phyloP scores from a whole-genome alignment of 257 asterid genomes.

The Plantago ovata region DNA sequence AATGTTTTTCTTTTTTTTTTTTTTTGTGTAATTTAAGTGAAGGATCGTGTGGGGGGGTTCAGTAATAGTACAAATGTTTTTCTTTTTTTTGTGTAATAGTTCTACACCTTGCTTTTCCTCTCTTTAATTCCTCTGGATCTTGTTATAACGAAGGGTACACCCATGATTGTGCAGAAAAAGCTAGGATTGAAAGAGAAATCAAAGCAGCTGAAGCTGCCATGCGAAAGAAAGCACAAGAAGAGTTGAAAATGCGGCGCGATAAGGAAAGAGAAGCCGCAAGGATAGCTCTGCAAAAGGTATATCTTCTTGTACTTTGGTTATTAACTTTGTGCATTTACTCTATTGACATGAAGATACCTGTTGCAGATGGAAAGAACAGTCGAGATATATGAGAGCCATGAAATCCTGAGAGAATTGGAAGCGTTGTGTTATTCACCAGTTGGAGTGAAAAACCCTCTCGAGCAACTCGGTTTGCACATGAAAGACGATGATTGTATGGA shows the following conservation, averaged over 20 bases:
- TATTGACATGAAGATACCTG: neutral
- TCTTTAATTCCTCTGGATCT: neutral
- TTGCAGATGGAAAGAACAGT: slow-evolving; percentile 53
- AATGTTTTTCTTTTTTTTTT: neutral
- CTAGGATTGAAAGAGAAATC: slow-evolving; percentile 57
- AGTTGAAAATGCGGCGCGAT: slow-evolving; percentile 36
- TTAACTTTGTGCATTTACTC: neutral
- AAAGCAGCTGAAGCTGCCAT: slow-evolving; percentile 55
- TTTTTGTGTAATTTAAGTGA: neutral
- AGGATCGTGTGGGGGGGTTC: neutral
- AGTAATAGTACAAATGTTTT: too few species aligned
- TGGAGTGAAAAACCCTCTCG: slow-evolving; percentile 28
- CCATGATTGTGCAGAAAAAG: slow-evolving; percentile 45
- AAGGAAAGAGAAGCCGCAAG: slow-evolving; percentile 64
- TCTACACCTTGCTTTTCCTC: neutral
- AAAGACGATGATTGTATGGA: slow-evolving; percentile 36
- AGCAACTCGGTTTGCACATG: slow-evolving; percentile 46
- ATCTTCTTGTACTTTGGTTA: neutral
- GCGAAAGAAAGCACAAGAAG: slow-evolving; percentile 30
- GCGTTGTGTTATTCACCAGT: slow-evolving; percentile 26
- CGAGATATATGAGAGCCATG: slow-evolving; percentile 31
- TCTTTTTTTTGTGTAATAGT: neutral
- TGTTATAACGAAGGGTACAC: neutral
- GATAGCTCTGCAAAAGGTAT: slow-evolving; percentile 53
- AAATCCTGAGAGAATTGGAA: slow-evolving; percentile 43